These are phyloP conservation scores for Ustilago shanxiensis DNA, from an alignment of 1,284 basidiomycete species.

Conservation along the genomic window DNA sequence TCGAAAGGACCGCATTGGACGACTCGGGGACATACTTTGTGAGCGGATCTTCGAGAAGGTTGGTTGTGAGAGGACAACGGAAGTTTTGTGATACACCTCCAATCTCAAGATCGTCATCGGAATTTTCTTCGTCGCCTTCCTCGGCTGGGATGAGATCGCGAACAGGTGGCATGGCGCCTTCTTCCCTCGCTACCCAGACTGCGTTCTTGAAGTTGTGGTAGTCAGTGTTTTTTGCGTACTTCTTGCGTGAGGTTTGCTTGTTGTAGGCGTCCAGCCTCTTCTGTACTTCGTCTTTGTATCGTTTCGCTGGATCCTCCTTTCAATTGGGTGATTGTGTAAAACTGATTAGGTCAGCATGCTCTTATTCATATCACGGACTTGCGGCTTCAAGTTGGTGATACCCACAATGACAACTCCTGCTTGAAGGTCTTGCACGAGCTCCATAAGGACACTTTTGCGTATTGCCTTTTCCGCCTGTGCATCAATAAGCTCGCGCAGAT, in stretches of 20 bases:
- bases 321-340: neutral
- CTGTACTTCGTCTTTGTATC: constrained; percentile 35
- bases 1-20: neutral
- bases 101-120: constrained; percentile 56
- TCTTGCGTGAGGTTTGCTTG: constrained; percentile 52
- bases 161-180: constrained; percentile 61
- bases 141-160: constrained; percentile 55
- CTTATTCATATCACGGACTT: neutral
- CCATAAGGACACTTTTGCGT: constrained; percentile 37
- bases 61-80: constrained; percentile 58
- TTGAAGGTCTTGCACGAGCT: constrained; percentile 40
- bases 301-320: constrained; percentile 21
- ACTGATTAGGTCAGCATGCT: neutral
- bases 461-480: constrained; percentile 45
- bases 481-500: constrained; percentile 57
- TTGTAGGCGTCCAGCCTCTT: constrained; percentile 29
- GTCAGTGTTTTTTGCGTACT: constrained; percentile 47
- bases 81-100: constrained; percentile 56
- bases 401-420: constrained; percentile 29
- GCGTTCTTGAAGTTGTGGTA: constrained; percentile 58
- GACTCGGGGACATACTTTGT: constrained; percentile 31
- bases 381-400: neutral
- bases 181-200: constrained; percentile 51
- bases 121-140: constrained; percentile 37
- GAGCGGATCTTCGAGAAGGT: constrained; percentile 57